phyloP scores from a whole-genome alignment of 441 rosid species.

The Rhodomyrtus psidioides region DNA sequence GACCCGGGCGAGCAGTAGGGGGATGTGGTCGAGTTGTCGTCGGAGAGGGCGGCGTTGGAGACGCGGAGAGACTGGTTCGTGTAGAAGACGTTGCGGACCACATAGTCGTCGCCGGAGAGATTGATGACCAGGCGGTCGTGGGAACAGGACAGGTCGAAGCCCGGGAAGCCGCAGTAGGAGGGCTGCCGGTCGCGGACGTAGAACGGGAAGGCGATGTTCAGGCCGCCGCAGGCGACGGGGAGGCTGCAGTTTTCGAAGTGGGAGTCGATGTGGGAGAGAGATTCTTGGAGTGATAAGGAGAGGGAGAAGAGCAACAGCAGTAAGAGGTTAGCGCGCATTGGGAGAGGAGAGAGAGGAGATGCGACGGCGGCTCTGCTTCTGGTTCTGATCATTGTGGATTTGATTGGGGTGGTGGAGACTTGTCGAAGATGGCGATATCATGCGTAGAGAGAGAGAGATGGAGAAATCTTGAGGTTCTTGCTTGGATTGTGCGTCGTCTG shows the following conservation, averaged over 20 bases:
- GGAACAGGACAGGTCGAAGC: slow-evolving; percentile 33
- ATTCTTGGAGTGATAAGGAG: slow-evolving; percentile 1
- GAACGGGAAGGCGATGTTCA: slow-evolving; percentile 32
- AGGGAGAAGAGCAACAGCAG: not conserved
- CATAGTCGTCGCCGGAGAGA: slow-evolving; percentile 3
- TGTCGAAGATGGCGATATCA: not conserved
- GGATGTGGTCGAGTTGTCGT: not conserved
- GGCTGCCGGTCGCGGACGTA: slow-evolving; percentile 11
- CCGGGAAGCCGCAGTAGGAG: slow-evolving; percentile 37
- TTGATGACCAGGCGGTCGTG: slow-evolving; percentile 11
- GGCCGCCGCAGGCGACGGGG: slow-evolving; percentile 25
- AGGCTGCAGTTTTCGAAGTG: slow-evolving; percentile 15
- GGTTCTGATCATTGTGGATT: slow-evolving; percentile 1
- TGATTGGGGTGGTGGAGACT: not conserved
- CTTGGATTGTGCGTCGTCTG: not conserved
- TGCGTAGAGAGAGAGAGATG: not conserved
- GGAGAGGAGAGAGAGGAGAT: not conserved
- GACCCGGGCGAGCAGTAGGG: slow-evolving; percentile 1
- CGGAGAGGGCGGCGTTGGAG: slow-evolving; percentile 10
- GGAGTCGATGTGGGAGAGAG: slow-evolving; percentile 11
- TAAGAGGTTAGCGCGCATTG: not conserved
- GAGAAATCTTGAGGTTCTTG: not conserved
- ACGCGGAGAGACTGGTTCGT: slow-evolving; percentile 23
- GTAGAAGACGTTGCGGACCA: slow-evolving; percentile 21
- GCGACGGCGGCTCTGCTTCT: not conserved